Evolutionary conservation across 169 alveolate species (phyloP), one percentile per base, ranked within the genome.

Genomic region (Plasmodium billcollinsi): DNA sequence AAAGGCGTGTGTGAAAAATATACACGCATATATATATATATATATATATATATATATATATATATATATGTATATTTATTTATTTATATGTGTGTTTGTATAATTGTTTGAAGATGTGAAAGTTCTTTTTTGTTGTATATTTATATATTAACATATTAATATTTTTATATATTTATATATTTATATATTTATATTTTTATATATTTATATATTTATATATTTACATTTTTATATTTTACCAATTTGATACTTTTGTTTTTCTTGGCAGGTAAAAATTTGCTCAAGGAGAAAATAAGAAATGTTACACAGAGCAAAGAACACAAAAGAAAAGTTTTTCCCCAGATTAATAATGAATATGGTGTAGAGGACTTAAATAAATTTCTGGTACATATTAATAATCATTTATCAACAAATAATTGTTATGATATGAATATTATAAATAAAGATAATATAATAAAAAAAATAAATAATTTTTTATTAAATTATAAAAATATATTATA

Each of bases 401-500:
- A 5, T 24, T 67, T 54, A 47, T 2, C 21, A 11, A 45, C 24
- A 74, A 59, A 43, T 33, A 21, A 74, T 5, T 33, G 58, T 15
- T 7, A 21, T 45, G 75, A 33, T 33, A 33, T 33, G 45, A 5
- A 5, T 33, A 33, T 4, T 3, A 33, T 4, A 5, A 33, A 63
- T 24, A 1, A 76, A 3, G 49, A 65, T 12, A 21, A 63, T 0
- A 56, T 65, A 5, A 5, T 65, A 7, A 5, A 52, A 76, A 76
- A 15, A n/a, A 61, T 76, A 12, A 65, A 65, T 14, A 49, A 76
- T 6, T 43, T 76, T 76, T 76, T 26, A 15, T 76, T 26, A 15
- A 63, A 76, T 43, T 69, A 26, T 50, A 76, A 65, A 76, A 76
- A 76, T 76, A 76, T 76, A 5, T 24, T 76, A 56, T 76, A 76